Percentiles rank a stretch among this genome's conserved stretches.
phyloP scores from a whole-genome alignment of 805 yeast genomes.

The Candida pseudoglaebosa region DNA sequence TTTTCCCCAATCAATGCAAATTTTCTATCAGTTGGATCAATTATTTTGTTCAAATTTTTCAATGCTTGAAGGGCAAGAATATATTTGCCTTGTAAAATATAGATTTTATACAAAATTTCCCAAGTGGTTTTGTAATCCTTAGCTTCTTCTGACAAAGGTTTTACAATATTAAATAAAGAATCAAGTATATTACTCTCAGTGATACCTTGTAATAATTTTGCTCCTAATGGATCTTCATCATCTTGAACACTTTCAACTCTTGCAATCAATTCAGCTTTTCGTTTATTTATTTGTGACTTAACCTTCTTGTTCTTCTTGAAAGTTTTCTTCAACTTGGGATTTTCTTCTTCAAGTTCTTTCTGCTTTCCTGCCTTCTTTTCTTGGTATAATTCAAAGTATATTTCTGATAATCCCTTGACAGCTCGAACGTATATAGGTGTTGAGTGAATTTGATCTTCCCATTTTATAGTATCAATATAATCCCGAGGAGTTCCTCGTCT shows the following conservation, averaged over 20 bases:
- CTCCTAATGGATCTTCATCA: conserved; percentile 62
- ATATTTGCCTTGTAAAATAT: conserved; percentile 41
- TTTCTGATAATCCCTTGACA: conserved; percentile 55
- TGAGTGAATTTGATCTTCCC: conserved; percentile 76
- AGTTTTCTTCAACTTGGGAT: conserved; percentile 16
- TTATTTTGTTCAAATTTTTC: conserved; percentile 38
- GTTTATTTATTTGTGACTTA: conserved; percentile 45
- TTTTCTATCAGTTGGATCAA: conserved; percentile 20
- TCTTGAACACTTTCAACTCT: conserved; percentile 41
- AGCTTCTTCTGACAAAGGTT: conserved; percentile 41
- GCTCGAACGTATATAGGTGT: conserved; percentile 74
- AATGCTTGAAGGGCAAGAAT: conserved; percentile 44
- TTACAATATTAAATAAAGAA: conserved; percentile 37
- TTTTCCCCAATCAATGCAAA: conserved; percentile 23
- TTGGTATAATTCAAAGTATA: conserved; percentile 45
- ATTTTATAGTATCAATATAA: conserved; percentile 67
- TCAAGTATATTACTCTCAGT: conserved; percentile 38
- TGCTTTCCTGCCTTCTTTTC: conserved; percentile 14
- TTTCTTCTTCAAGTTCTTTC: conserved; percentile 17
- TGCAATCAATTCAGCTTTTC: conserved; percentile 50
- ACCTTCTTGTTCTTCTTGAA: conserved; percentile 57
- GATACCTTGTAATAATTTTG: conserved; percentile 30
- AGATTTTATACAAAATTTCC: conserved; percentile 40
- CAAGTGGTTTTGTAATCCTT: conserved; percentile 35
- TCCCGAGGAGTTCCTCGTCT: conserved; percentile 88